Conservation (phyloP, 116 monocot species). For the Papilionanthe hybrid region DNA sequence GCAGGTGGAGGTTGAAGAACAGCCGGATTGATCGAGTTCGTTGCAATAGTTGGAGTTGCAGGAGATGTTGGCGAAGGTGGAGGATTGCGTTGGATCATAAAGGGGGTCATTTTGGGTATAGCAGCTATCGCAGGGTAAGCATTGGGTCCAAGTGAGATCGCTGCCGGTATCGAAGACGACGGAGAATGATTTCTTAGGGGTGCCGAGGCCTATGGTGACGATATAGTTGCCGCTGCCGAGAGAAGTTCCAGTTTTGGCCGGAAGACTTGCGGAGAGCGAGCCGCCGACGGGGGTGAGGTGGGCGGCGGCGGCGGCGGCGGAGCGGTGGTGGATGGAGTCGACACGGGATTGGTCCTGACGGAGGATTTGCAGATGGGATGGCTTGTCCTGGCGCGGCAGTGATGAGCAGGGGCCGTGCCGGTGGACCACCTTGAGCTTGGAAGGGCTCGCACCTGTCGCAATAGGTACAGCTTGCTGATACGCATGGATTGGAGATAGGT, state of each 20-base stretch:
- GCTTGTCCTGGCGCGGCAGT: neutral
- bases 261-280: slow-evolving; percentile 22
- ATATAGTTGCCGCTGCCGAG: slow-evolving; percentile 60
- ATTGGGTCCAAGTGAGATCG: slow-evolving; percentile 82
- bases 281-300: neutral
- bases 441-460: neutral
- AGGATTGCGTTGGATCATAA: slow-evolving; percentile 63
- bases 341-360: slow-evolving; percentile 37
- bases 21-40: slow-evolving; percentile 12
- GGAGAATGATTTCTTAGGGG: slow-evolving; percentile 34
- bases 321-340: slow-evolving; percentile 22
- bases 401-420: slow-evolving; percentile 44
- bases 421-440: slow-evolving; percentile 23
- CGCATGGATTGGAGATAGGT: neutral
- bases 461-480: neutral
- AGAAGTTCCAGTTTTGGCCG: slow-evolving; percentile 32
- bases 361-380: slow-evolving; percentile 24
- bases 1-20: slow-evolving; percentile 44
- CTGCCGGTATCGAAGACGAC: slow-evolving; percentile 90
- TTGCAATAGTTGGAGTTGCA: slow-evolving; percentile 49
- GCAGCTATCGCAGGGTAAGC: slow-evolving; percentile 63
- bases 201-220: slow-evolving; percentile 61
- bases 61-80: slow-evolving; percentile 62
- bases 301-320: neutral
- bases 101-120: slow-evolving; percentile 61